Evolutionary conservation across 768 basidiomycete genomes (phyloP), one percentile per base, ranked within the genome.

Genomic region (Suillus spraguei): DNA sequence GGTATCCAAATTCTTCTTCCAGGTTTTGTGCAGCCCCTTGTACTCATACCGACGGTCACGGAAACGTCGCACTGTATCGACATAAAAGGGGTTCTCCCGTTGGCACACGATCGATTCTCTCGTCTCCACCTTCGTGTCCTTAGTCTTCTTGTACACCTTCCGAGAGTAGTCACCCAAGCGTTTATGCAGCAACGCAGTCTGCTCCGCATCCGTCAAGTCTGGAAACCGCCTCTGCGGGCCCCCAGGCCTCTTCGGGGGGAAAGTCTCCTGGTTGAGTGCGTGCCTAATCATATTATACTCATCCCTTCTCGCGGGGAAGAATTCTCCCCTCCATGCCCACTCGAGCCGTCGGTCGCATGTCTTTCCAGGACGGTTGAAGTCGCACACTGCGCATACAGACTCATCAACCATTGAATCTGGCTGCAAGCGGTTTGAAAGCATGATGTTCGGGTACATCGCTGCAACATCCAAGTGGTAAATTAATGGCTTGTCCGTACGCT

Each of bases 381-480:
- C 97, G 78, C 97, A 99, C 2, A 98, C 95, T 1, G 97, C 97
- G 71, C 97, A 99, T 20, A 90, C 91, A 22, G 97, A 88, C 75
- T 99, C 97, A 70, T 96, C 94, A 11, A 98, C 91, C 80, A 99
- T 92, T 2, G 97, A 97, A 77, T 99, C 97, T 2, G 97, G 97
- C 69, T 99, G 97, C 2, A 99, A 83, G 39, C 97, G 93, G 73
- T 99, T 99, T 20, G 96, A 98, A 81, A 99, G 89, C 97, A 99
- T 99, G 86, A 99, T 99, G 77, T 99, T 99, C 62, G 97, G 97
- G 75, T 99, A 99, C 97, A 99, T 99, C 66, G 97, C 97, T 3
- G 97, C 97, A 66, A 99, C 97, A 71, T 99, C 97, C 70, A 99
- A 78, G 76, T 99, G 97, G 77, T 99, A 99, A 72, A 99, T 99